A percentile compares a stretch with the other conserved stretches of the same genome.
Conservation (phyloP, 192 early-diverging fungal genomes). For the Coemansia reversa region DNA sequence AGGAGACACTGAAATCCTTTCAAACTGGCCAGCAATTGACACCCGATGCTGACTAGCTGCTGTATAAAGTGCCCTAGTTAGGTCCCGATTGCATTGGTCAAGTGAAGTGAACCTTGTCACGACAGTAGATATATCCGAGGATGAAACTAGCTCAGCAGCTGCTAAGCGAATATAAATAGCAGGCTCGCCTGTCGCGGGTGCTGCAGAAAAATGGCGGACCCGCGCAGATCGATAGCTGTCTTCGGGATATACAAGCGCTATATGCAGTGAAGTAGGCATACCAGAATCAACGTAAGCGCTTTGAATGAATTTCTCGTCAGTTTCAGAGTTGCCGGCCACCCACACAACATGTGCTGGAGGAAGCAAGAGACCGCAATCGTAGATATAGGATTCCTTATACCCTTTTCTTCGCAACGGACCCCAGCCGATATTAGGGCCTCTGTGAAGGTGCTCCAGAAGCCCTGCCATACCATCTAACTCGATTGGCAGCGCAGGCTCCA, state of each 20-base stretch:
- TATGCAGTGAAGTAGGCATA: constrained; percentile 30
- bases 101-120: constrained; percentile 20
- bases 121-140: constrained; percentile 12
- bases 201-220: constrained; percentile 18
- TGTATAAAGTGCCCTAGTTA: constrained; percentile 7
- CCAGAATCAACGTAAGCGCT: constrained; percentile 24
- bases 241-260: constrained; percentile 22
- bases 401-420: constrained; percentile 17
- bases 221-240: constrained; percentile 14
- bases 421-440: constrained; percentile 3
- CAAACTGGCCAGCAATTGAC: not conserved
- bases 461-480: constrained; percentile 19
- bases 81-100: constrained; percentile 9
- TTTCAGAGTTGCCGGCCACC: not conserved
- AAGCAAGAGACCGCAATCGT: constrained; percentile 6
- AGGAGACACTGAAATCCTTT: not conserved
- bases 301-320: not conserved
- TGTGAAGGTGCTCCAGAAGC: constrained; percentile 23
- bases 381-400: constrained; percentile 3
- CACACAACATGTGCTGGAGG: constrained; percentile 26
- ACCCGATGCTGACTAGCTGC: constrained; percentile 14
- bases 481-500: constrained; percentile 13
- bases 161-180: constrained; percentile 21
- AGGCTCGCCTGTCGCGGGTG: constrained; percentile 6
- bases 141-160: constrained; percentile 17